Base-by-base conservation (phyloP, 2,329 filamentous ascomycete genomes). In the Amauroascus niger region DNA sequence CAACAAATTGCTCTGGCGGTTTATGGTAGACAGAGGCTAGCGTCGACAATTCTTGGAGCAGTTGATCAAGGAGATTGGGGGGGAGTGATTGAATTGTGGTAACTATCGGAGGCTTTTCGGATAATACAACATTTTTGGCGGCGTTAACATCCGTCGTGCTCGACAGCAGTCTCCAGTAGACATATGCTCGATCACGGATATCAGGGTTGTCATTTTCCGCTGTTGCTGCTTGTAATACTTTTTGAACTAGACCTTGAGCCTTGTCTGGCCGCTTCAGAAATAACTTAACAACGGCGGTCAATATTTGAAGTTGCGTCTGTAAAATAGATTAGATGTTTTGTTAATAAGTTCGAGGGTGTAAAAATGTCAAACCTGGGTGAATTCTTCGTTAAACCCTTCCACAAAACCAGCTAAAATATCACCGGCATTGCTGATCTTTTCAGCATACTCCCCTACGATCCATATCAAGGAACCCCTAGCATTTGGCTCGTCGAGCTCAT, bases 361-460 rank as follows among this genome's bases (percentile, higher is more conserved):
- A 26, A 41, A 41, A 18, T 33, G 40, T 69, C 79, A 61, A 67
- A 88, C 86, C 76, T 94, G 91, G 50, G 90, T 93, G 66, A 96
- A 97, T 69, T 98, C 93, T 67, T 97, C 93, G 68, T 87, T 86
- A 69, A 98, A 97, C 0, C 83, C 85, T 53, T 97, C 93, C 11
- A 96, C 91, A 65, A 98, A 98, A 16, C 86, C 84, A 50, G 83
- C 79, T 55, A 98, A 72, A 58, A 98, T 97, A 62, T 97, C 88
- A 59, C 90, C 89, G n/a, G 93, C 93, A 63, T 98, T 97, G 73
- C 82, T 95, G 65, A 98, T 98, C 77, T 98, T 98, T 75, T 98
- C 93, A 0, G 93, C 93, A 67, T 98, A 98, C 69, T 98, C 93
- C 61, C 93, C 93, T 5, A 98, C 91, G 61, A 98, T 97, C 93